Evolutionary conservation across 495 filamentous ascomycete genomes (phyloP), one percentile per base, ranked within the genome.

Genomic region (Physcia stellaris): DNA sequence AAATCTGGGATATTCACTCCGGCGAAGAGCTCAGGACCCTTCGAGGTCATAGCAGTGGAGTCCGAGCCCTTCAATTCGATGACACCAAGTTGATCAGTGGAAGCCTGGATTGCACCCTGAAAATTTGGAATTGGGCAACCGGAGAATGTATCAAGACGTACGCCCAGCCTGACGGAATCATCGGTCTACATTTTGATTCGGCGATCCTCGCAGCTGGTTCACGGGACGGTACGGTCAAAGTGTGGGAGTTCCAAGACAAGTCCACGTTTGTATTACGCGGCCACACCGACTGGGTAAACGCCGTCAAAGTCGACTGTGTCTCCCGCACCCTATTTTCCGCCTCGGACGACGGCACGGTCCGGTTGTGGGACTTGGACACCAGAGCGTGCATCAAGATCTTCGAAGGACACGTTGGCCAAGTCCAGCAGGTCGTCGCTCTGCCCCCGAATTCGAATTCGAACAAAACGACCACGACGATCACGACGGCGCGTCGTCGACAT

Each of bases 51-150:
- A 75, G 70, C 4, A 68, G 68, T 11, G 90, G 83, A 2, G 80
- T 99, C 35, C 72, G 90, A 13, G 80, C 84, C 35, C 71, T 99
- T 15, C 86, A 94, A 54, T 95, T 95, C 52, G 87, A 96, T 49
- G 83, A 94, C 35, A 79, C 70, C 35, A 88, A 88, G 56, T 67
- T 94, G 35, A 86, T 93, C 53, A 88, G 80, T 26, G 86, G 83
- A 17, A 79, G 77, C 46, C 58, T 93, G 34, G 86, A 94, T 52
- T 58, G 70, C 38, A 92, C 74, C 13, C 59, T 99, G 39, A 83
- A 82, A 54, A 73, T 96, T 21, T 99, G 90, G 92, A 94, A 96
- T 48, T 96, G 87, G 86, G 71, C 80, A 28, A 95, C 86, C 0
- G 90, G 90, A 30, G 75, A 83, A 49, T 92, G 83, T 51, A 69